Percentiles rank a stretch among this genome's conserved stretches.
Conservation (phyloP, 768 basidiomycete species). For the Lyophyllum semitale region DNA sequence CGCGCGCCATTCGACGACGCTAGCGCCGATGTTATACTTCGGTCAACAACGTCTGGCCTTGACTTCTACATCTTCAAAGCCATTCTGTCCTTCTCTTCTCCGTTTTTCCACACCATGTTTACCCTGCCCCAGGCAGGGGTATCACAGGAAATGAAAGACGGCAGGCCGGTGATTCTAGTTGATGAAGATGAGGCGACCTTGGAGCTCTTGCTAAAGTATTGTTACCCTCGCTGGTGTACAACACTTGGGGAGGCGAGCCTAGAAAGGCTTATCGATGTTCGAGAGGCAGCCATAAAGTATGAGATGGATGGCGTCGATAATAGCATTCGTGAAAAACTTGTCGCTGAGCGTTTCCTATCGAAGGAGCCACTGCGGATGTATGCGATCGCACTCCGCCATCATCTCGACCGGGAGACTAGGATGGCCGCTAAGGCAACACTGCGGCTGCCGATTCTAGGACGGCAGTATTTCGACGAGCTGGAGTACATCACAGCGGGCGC, state of each 20-base stretch:
- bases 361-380: conserved; percentile 20
- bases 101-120: conserved; percentile 10
- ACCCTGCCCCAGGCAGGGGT: conserved; percentile 1
- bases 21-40: conserved; percentile 9
- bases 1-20: conserved; percentile 5
- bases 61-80: conserved; percentile 8
- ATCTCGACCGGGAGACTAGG: conserved; percentile 12
- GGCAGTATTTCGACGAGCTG: conserved; percentile 29
- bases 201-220: not conserved
- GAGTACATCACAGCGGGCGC: conserved; percentile 29
- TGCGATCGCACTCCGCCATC: conserved; percentile 18
- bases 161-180: conserved; percentile 1
- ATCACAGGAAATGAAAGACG: conserved; percentile 9
- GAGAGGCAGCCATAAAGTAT: conserved; percentile 22
- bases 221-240: not conserved
- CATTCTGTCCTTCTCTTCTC: conserved; percentile 9
- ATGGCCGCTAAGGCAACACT: conserved; percentile 21
- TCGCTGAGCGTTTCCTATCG: conserved; percentile 15
- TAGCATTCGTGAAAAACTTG: conserved; percentile 12
- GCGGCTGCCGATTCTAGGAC: conserved; percentile 14
- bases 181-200: conserved; percentile 8
- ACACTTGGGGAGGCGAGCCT: not conserved
- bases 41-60: not conserved
- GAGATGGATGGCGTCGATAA: conserved; percentile 23
- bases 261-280: conserved; percentile 13